Evolutionary conservation across 2,329 filamentous ascomycete species (phyloP).

Genomic region (Penicillium sp.): DNA sequence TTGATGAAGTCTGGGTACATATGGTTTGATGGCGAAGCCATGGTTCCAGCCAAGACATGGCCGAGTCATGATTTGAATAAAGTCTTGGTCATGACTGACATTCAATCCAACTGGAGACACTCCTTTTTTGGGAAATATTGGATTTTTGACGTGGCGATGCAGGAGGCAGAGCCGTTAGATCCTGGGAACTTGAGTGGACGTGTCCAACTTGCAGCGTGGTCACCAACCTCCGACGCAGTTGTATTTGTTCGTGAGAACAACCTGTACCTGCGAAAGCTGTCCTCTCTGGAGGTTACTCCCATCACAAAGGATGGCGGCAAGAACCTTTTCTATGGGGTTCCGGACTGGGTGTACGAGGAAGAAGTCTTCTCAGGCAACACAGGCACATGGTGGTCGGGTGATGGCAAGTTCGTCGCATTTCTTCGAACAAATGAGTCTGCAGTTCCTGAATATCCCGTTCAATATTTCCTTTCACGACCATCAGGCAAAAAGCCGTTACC

Average conservation of each 20-base stretch:
- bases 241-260: conserved; percentile 93
- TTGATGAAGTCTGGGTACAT: conserved; percentile 73
- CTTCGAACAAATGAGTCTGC: conserved; percentile 88
- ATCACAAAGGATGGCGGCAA: conserved; percentile 85
- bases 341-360: conserved; percentile 95
- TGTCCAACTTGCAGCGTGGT: conserved; percentile 86
- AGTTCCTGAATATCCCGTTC: conserved; percentile 87
- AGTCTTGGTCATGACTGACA: conserved; percentile 75
- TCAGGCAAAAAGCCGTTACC: conserved; percentile 66
- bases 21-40: conserved; percentile 53
- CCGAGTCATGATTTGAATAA: conserved; percentile 83
- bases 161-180: conserved; percentile 74
- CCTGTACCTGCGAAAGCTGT: conserved; percentile 72
- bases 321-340: conserved; percentile 91
- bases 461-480: conserved; percentile 87
- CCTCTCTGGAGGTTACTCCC: conserved; percentile 60
- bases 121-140: conserved; percentile 85
- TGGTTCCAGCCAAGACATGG: conserved; percentile 62
- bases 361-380: conserved; percentile 78
- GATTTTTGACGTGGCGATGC: conserved; percentile 84
- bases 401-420: conserved; percentile 87
- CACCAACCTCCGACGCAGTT: conserved; percentile 78
- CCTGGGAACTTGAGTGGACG: conserved; percentile 62
- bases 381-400: conserved; percentile 92
- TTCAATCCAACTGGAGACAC: conserved; percentile 80